Base-by-base conservation (phyloP, 179 eudicot species). In the Drosera spatulata region DNA sequence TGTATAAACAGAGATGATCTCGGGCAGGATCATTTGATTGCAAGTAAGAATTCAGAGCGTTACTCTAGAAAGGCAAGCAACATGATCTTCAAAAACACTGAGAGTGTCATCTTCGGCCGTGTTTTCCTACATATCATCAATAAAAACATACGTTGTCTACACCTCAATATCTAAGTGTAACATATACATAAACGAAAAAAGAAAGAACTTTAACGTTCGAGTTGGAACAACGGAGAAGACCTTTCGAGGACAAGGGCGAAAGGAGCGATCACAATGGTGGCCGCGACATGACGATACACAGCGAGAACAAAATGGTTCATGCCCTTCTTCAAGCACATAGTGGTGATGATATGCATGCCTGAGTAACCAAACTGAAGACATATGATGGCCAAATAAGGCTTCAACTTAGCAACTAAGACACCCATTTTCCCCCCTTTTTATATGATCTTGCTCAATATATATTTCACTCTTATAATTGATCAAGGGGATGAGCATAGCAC, bases 91-190 rank as follows among this genome's bases (percentile, higher is more conserved):
- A 83, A 65, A 55, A 89, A 84, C 38, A 82, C 66, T 3, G 97
- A 80, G 39, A 71, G 73, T 10, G 97, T 89, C 87, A 89, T 73
- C 79, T 82, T 86, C 44, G 97, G 91, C 82, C 97, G 78, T 69
- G 56, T 79, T 77, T 86, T 89, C 87, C 97, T 86, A 87, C 48
- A 62, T 48, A 40, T 56, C 44, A 64, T 48, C 3, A 11, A 10
- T 13, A 63, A 51, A 15, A 56, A 61, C 4, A 37, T 12, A 11
- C n/a, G 5, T 13, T 4, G 5, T 4, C 0, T 4, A 1, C 7
- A 51, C 7, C 15, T 6, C 8, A 49, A 58, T 3, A 52, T 11
- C 2, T 14, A 4, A 45, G 4, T 4, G 7, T 50, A 37, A 2
- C 6, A 46, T 59, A 55, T 9, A n/a, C 2, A 63, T 51, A 45